Evolutionary conservation across 257 asterid species (phyloP).

Genomic region (Linaria vulgaris): DNA sequence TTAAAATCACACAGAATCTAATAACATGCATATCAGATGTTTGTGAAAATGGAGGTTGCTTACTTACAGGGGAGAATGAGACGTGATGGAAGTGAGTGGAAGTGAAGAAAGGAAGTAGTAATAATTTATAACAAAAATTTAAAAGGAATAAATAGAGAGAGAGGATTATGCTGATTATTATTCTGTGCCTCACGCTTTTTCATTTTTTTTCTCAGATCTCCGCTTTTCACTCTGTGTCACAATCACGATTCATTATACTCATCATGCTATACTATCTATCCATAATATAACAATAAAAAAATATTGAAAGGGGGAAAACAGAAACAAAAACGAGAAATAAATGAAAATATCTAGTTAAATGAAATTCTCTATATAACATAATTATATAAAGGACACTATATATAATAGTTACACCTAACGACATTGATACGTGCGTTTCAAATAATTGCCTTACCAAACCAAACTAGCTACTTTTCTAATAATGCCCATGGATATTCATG

Average conservation of each 20-base stretch:
- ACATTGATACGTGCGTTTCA: no score
- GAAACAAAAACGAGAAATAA: no score
- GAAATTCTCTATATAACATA: no score
- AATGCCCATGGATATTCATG: no score
- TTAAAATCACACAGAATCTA: neutral
- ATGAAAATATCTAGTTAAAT: no score
- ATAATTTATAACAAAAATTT: conserved; percentile 1
- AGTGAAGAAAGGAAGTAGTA: conserved; percentile 6
- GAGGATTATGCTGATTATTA: neutral
- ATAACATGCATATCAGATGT: conserved; percentile 9
- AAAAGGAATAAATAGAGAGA: neutral
- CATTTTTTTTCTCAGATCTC: conserved; percentile 31
- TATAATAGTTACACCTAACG: no score
- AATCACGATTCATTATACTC: neutral
- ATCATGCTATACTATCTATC: no score
- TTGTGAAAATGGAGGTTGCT: conserved; percentile 27
- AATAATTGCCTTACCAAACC: no score
- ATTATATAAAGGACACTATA: no score
- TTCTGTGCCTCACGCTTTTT: conserved; percentile 30
- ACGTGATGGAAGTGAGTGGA: neutral
- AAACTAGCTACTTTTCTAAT: no score
- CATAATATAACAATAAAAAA: no score
- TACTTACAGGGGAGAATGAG: conserved; percentile 24
- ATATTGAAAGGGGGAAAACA: no score
- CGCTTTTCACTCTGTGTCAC: conserved; percentile 30